phyloP scores from a whole-genome alignment of 345 rosid species.

The Murraya koenigii region DNA sequence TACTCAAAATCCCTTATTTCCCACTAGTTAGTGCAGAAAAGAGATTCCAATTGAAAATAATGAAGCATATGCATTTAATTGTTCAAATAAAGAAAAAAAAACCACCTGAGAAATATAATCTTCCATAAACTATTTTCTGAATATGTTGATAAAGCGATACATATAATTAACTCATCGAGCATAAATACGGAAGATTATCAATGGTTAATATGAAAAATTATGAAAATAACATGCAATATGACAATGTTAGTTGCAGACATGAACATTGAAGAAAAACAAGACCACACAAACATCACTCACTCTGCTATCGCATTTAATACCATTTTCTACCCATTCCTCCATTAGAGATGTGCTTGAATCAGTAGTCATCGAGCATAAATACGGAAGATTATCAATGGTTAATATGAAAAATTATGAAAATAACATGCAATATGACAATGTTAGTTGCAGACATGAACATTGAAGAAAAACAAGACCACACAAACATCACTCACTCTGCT shows the following conservation, averaged over 20 bases:
- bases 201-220: background rate
- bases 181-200: background rate
- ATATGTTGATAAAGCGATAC: background rate
- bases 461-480: background rate
- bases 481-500: conserved; percentile 49
- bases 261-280: conserved; percentile 2
- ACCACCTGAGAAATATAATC: background rate
- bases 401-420: background rate
- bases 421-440: background rate
- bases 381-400: background rate
- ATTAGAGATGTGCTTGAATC: conserved; percentile 37
- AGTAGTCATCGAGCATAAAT: conserved; percentile 23
- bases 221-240: background rate
- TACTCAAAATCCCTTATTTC: background rate
- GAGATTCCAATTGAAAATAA: background rate
- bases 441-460: background rate
- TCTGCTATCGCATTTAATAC: conserved; percentile 38
- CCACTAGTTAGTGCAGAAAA: background rate
- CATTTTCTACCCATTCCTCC: conserved; percentile 40
- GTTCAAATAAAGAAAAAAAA: background rate
- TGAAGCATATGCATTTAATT: background rate
- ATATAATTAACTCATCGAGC: background rate
- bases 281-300: conserved; percentile 33
- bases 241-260: background rate
- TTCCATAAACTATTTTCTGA: background rate